phyloP scores from a whole-genome alignment of 257 asterid genomes.

The Primulina tabacum region DNA sequence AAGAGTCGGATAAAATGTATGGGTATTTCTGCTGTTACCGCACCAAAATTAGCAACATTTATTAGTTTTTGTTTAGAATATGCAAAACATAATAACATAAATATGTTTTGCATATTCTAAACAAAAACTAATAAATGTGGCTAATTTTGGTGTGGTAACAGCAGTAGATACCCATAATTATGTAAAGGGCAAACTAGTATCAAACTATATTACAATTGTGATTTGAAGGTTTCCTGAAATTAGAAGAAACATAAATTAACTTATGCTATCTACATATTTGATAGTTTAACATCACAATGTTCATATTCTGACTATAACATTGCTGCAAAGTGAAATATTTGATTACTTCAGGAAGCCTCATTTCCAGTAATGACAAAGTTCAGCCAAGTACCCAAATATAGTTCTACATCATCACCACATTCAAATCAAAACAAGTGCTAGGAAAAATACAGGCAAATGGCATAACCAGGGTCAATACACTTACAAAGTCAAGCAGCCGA shows the following conservation, averaged over 20 bases:
- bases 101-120: too few relatives aligned
- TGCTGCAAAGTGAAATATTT: too few relatives aligned
- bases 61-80: too few relatives aligned
- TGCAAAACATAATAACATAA: neutral
- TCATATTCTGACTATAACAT: too few relatives aligned
- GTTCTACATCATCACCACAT: constrained; percentile 7
- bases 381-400: neutral
- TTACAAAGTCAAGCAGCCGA: constrained; percentile 87
- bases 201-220: neutral
- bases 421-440: constrained; percentile 3
- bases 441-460: constrained; percentile 17
- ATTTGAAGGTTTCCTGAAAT: neutral
- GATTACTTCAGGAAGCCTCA: neutral
- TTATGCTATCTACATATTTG: neutral
- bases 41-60: neutral
- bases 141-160: too few relatives aligned
- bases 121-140: too few relatives aligned
- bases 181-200: neutral
- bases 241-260: neutral
- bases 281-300: neutral
- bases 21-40: neutral
- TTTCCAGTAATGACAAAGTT: neutral
- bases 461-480: constrained; percentile 31
- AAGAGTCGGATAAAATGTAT: constrained; percentile 5
- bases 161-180: too few relatives aligned